Evolutionary conservation across 148 eudicot genomes (phyloP).

Genomic region (Spergularia bocconei): DNA sequence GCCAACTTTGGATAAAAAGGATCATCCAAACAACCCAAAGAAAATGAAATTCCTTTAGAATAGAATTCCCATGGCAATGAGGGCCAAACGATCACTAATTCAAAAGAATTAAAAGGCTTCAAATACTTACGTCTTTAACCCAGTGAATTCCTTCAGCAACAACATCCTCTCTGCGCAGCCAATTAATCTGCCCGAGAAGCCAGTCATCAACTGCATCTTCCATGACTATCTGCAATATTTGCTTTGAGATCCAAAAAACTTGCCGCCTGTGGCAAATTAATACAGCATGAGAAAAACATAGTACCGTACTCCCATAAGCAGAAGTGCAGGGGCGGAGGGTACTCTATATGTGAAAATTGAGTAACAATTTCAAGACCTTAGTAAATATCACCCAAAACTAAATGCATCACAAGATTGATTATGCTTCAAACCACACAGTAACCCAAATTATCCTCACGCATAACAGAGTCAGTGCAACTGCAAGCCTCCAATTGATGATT

Average conservation of each 20-base stretch:
- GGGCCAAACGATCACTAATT: neutral
- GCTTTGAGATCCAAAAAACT: conserved; percentile 98
- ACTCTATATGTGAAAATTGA: neutral
- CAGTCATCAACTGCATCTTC: conserved; percentile 99
- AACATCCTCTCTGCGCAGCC: conserved; percentile 82
- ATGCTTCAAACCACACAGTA: neutral
- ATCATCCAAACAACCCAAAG: no score
- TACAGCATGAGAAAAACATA: neutral
- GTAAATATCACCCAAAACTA: neutral
- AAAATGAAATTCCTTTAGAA: no score
- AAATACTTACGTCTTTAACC: conserved; percentile 79
- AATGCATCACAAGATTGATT: neutral
- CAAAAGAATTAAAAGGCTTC: neutral
- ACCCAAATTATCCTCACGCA: neutral
- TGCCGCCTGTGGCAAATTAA: conserved; percentile 64
- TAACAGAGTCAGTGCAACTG: neutral
- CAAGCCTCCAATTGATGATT: neutral
- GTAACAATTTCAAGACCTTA: neutral
- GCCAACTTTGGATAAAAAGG: no score
- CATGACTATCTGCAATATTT: conserved; percentile 90
- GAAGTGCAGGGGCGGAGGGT: neutral
- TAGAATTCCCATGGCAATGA: no score
- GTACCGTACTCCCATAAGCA: neutral
- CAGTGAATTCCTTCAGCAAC: conserved; percentile 78
- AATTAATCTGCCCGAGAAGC: conserved; percentile 83